Evolutionary conservation across 129 eudicot genomes (phyloP).

Genomic region (Centella asiatica): DNA sequence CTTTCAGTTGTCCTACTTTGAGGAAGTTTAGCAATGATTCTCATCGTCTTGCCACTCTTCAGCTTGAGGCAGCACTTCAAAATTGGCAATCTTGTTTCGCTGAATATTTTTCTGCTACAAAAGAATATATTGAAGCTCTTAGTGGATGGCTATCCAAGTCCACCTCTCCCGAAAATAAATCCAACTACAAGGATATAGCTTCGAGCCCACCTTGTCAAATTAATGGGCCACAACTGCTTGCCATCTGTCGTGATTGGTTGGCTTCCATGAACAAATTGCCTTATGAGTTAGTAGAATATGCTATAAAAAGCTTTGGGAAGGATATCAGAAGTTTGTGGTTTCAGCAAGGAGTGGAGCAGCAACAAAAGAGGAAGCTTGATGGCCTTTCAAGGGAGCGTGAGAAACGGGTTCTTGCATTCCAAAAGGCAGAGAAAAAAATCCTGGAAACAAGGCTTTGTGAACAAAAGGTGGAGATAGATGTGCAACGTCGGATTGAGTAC

Average conservation of each 20-base stretch:
- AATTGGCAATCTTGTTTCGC: constrained; percentile 43
- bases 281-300: constrained; percentile 21
- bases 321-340: constrained; percentile 36
- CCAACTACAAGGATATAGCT: background rate
- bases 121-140: constrained; percentile 31
- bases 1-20: constrained; percentile 21
- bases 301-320: constrained; percentile 37
- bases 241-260: constrained; percentile 36
- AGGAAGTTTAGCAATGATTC: constrained; percentile 31
- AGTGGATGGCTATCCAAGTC: constrained; percentile 34
- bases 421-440: constrained; percentile 29
- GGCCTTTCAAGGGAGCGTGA: constrained; percentile 29
- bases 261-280: constrained; percentile 31
- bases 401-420: constrained; percentile 17
- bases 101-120: constrained; percentile 24
- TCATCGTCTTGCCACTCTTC: constrained; percentile 48
- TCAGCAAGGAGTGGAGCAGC: constrained; percentile 47
- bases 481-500: constrained; percentile 18
- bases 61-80: constrained; percentile 54
- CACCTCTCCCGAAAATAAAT: constrained; percentile 16
- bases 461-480: background rate
- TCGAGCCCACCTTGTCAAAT: background rate
- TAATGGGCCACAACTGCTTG: constrained; percentile 25
- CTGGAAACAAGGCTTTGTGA: constrained; percentile 11
- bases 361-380: constrained; percentile 40